phyloP scores from a whole-genome alignment of 345 rosid species.

The Citrus sp. region DNA sequence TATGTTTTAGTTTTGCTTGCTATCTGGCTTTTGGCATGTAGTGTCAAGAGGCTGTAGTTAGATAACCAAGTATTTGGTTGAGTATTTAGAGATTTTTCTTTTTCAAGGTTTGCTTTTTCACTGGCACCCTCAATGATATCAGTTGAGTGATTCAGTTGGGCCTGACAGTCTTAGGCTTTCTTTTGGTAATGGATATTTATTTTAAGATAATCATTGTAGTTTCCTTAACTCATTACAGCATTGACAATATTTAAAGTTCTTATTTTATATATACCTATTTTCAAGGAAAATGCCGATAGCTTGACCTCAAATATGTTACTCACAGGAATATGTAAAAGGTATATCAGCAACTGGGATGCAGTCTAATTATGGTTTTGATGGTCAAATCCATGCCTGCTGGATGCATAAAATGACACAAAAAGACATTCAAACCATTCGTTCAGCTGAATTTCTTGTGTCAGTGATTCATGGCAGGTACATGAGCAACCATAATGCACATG shows the following conservation, averaged over 20 bases:
- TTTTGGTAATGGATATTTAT: background rate
- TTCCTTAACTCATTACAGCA: background rate
- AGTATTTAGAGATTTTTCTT: background rate
- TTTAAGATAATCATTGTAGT: background rate
- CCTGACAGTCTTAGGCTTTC: background rate
- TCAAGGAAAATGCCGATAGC: background rate
- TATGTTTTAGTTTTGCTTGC: background rate
- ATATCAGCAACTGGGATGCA: slow-evolving; percentile 96
- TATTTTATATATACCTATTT: background rate
- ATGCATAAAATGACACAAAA: slow-evolving; percentile 60
- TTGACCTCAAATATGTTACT: background rate
- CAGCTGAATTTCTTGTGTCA: slow-evolving; percentile 81
- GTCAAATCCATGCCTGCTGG: slow-evolving; percentile 98
- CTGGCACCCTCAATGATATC: background rate
- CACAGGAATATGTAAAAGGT: slow-evolving; percentile 88
- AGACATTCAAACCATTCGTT: slow-evolving; percentile 65
- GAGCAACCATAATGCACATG: background rate
- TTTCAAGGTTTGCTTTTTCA: background rate
- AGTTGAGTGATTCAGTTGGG: background rate
- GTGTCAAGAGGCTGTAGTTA: background rate
- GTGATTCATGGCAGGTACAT: slow-evolving; percentile 93
- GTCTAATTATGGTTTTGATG: slow-evolving; percentile 76
- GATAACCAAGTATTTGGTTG: background rate
- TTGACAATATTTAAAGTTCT: background rate
- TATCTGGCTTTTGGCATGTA: background rate